These are phyloP conservation scores for Sporothrix brasiliensis DNA, from an alignment of 2,329 filamentous ascomycete genomes.

Conservation along the genomic window DNA sequence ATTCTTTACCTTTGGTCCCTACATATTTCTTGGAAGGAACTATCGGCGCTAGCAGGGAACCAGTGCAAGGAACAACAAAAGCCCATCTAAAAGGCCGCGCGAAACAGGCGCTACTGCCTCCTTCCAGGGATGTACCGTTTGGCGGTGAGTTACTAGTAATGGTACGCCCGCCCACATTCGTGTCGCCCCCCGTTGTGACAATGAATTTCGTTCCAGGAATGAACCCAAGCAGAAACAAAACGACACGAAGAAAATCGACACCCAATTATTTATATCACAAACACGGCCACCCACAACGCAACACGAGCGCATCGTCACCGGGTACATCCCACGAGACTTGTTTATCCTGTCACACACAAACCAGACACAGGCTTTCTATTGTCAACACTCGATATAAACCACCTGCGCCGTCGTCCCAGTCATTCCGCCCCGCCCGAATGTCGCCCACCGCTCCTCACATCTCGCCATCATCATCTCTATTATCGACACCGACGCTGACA, in stretches of 20 bases:
- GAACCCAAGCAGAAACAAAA: neutral
- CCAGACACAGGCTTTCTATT: neutral
- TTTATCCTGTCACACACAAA: neutral
- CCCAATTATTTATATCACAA: conserved; percentile 24
- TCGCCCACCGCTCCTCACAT: conserved; percentile 7
- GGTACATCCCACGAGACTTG: neutral
- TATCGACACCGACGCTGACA: neutral
- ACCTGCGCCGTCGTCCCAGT: neutral
- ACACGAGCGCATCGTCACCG: neutral
- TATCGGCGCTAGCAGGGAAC: conserved; percentile 7
- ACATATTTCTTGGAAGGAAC: neutral
- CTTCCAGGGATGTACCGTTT: neutral
- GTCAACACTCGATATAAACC: neutral
- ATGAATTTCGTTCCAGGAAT: too few relatives aligned
- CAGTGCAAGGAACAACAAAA: conserved; percentile 11
- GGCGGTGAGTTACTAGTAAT: neutral
- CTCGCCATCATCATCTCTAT: neutral
- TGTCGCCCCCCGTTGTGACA: neutral
- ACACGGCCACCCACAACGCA: conserved; percentile 7
- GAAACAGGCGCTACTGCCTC: neutral
- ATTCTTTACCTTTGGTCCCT: neutral
- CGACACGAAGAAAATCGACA: neutral
- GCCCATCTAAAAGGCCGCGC: neutral
- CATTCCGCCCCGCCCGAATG: conserved; percentile 4
- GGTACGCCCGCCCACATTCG: neutral